Base-by-base conservation (phyloP, 2,329 filamentous ascomycete genomes). In the Monilinia aucupariae region DNA sequence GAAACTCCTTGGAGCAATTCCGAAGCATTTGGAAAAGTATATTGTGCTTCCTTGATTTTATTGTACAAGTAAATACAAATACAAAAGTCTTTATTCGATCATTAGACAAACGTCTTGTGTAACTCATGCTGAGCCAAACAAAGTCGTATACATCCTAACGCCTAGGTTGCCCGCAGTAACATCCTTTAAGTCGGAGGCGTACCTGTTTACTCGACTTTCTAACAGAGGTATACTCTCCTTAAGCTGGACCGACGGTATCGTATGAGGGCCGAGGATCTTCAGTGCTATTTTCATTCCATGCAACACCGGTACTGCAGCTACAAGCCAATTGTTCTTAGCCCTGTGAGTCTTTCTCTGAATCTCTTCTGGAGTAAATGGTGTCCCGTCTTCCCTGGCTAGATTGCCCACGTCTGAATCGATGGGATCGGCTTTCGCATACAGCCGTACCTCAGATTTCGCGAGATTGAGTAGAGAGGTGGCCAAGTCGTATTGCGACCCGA, bases 21-120 rank as follows among this genome's bases (percentile, higher is more conserved):
- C 94, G 8, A 83, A 90, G 78, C 87, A 90, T 74, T 76, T 97
- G 74, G 85, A 90, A 75, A 96, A 92, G 82, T 97, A 99, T 77
- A 96, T 97, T 76, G 92, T 97, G 66, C 78, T 97, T 76, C 89
- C 90, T 68, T 96, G 78, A 69, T 50, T 50, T 61, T 67, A 67
- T 61, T 68, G 59, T 59, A 62, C 52, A 50, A 43, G 45, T 59
- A 51, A 12, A 63, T 59, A 59, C 54, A 63, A 60, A 52, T 59
- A 53, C 34, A 63, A 37, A 59, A 53, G 54, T 41, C 20, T 63
- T 59, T 15, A 13, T 43, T n/a, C 34, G n/a, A 53, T 43, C 39
- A 58, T 50, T 47, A 58, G 13, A 15, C 25, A 32, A n/a, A 41
- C 20, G 39, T 15, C 12, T 45, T 15, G 20, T 48, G 41, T 50